Conservation (phyloP, 164 flowering plant species). For the Sedum album region DNA sequence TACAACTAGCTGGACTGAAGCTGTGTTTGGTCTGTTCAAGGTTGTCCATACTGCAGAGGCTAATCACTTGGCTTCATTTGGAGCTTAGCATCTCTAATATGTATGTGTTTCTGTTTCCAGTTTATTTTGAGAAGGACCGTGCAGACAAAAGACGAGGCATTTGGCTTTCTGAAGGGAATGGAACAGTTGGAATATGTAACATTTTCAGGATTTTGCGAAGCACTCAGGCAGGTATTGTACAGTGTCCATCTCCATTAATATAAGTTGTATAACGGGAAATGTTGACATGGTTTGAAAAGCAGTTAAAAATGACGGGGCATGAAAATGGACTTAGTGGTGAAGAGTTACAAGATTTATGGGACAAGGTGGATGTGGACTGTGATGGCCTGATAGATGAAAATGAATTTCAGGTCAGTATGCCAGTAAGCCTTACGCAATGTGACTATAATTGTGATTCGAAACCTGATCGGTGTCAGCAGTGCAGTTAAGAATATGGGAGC, state of each 20-base stretch:
- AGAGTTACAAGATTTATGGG: conserved; percentile 75
- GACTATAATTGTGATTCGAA: no score
- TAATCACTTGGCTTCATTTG: no score
- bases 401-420: conserved; percentile 63
- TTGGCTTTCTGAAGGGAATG: conserved; percentile 69
- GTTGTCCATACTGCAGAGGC: neutral
- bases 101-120: conserved; percentile 27
- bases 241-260: neutral
- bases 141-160: conserved; percentile 63
- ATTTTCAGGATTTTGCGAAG: conserved; percentile 70
- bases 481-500: conserved; percentile 78
- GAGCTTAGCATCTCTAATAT: no score
- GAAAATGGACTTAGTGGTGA: conserved; percentile 54
- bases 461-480: conserved; percentile 13
- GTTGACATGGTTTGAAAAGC: conserved; percentile 16
- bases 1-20: conserved; percentile 84
- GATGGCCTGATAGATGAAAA: conserved; percentile 64
- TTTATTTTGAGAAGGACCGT: conserved; percentile 61
- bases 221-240: conserved; percentile 36
- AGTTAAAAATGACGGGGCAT: conserved; percentile 74
- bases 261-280: neutral
- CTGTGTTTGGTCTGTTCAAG: conserved; percentile 70
- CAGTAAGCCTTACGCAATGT: neutral
- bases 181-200: conserved; percentile 55
- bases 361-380: conserved; percentile 63